Base-by-base conservation (phyloP, 1,284 basidiomycete species). In the Sanghuangporus weigelae region DNA sequence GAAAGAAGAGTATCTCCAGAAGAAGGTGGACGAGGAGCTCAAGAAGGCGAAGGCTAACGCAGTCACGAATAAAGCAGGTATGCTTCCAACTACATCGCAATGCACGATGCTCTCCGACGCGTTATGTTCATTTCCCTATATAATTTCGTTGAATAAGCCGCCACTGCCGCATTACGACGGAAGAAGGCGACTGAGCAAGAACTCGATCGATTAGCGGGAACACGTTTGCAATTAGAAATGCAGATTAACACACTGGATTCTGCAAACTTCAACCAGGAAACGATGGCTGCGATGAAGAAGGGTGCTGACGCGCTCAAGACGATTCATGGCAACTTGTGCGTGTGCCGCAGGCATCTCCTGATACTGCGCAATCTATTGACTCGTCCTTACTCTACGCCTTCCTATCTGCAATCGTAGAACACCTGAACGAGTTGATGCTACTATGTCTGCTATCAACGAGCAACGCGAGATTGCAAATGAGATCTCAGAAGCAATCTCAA, bases 201-300 rank as follows among this genome's bases (percentile, higher is more conserved):
- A 75, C 82, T 98, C 63, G 95, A 98, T 69, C 83, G 90, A 69
- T 79, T 99, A 68, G 86, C 90, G 57, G 94, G 93, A 11, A 93
- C 90, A 64, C 85, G 94, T 69, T 78, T 98, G 77, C 97, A 98
- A 69, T 84, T 99, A 57, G 96, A 98, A 79, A 91, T 93, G 71
- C 97, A 99, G 80, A 89, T 99, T 67, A 96, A 97, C 77, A 96
- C 96, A 38, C 86, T 99, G 63, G 97, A 99, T 77, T 95, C 92
- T 21, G 97, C 97, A 57, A 99, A 98, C 80, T 86, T 99, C 78
- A 99, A 99, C 77, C 90, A 94, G 72, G 96, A 98, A 83, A 98
- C 95, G 36, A 96, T 99, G 93, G 81, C 86, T 35, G 96, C 94
- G 35, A 98, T 99, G 95, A 96, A 95, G 88, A 92, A 93, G 77